Base-by-base conservation (phyloP, 1,139 yeast genomes). In the Yamadazyma siamensis region DNA sequence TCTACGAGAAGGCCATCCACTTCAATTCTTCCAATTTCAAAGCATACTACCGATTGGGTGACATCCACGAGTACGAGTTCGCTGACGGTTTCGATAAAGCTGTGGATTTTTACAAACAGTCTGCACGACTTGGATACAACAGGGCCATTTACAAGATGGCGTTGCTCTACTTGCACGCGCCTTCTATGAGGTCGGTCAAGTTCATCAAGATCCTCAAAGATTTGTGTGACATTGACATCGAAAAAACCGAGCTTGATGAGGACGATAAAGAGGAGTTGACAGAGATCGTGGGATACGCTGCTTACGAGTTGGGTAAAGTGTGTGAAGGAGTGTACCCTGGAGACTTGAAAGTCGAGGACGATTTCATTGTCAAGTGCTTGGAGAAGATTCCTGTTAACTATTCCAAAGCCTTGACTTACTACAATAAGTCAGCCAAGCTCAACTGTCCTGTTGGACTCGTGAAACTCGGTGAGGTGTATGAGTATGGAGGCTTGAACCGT, bases 391-490 rank as follows among this genome's bases (percentile, higher is more conserved):
- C 75, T 1, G 71, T 65, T 13, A 67, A 81, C 52, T 73, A 74
- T 33, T 57, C 71, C n/a, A 71, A 70, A 44, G 80, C 96, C 6
- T 62, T 87, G 34, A 68, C 78, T 24, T 75, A 75, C 46, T 91
- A 81, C 57, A 71, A 81, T 46, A 76, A 76, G 39, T 85, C 96
- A 4, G 95, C 96, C 5, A 75, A 77, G 45, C 64, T 80, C 39
- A 78, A 80, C 26, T 84, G 89, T 49, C 65, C 89, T 8, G 77
- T 87, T 25, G 85, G 96, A 0, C 95, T 87, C 54, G 88, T 84
- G 49, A 78, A 86, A 42, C 65, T 91, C 28, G 98, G 96, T 4
- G 77, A 79, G 47, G 82, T 88, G 31, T 88, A 87, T 56, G 96
- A 91, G 54, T 77, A 75, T 47, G 98, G 97, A 4, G 84, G 80